Conservation (phyloP, 768 basidiomycete genomes). For the Russula sp. region DNA sequence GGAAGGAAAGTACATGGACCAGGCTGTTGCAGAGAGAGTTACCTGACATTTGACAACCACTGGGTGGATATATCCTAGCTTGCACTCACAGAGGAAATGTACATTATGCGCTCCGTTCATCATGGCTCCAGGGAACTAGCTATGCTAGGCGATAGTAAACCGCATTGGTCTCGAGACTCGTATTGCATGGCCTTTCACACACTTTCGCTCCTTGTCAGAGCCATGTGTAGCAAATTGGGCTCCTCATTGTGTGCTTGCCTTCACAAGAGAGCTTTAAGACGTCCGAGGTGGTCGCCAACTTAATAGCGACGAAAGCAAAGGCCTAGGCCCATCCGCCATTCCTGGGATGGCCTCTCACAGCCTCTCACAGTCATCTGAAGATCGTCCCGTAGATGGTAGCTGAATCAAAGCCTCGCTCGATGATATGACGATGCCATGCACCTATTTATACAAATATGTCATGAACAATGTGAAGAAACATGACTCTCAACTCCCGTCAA, state of each 20-base stretch:
- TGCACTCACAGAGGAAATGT: not conserved
- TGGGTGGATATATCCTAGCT: not conserved
- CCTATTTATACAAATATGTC: not conserved
- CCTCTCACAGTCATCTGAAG: not conserved
- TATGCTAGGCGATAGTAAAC: not conserved
- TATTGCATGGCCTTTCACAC: not conserved
- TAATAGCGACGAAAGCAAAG: not conserved
- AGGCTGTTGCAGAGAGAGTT: slow-evolving; percentile 75
- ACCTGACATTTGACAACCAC: slow-evolving; percentile 52
- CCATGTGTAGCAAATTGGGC: not conserved
- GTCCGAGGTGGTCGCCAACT: not conserved
- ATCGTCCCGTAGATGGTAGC: not conserved
- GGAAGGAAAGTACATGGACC: slow-evolving; percentile 88
- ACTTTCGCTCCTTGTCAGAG: not conserved
- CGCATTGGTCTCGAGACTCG: not conserved
- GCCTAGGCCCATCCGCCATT: not conserved
- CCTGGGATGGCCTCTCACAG: no score
- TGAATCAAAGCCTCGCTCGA: not conserved
- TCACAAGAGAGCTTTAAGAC: not conserved
- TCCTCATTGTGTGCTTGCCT: not conserved
- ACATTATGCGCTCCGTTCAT: not conserved
- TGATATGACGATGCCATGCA: not conserved
- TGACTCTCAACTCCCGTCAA: slow-evolving; percentile 12
- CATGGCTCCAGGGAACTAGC: not conserved
- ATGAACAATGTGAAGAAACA: not conserved